Conservation (phyloP, 1,139 yeast genomes). For the Saccharomyces hybrid region DNA sequence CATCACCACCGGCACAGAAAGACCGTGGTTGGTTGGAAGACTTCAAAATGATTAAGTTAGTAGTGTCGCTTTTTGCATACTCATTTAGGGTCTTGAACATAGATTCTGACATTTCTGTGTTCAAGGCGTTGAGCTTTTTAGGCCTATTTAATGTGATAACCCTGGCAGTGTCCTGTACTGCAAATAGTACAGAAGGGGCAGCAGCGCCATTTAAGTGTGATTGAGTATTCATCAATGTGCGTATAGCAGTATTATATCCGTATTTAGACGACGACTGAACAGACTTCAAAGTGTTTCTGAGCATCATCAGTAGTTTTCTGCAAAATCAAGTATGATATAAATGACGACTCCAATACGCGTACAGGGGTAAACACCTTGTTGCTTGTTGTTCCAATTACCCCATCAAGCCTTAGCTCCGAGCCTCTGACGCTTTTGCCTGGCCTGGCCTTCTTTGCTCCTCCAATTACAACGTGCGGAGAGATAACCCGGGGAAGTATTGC, state of each 20-base stretch:
- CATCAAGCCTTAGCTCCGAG: background rate
- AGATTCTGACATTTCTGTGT: slow-evolving; percentile 66
- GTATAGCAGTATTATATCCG: background rate
- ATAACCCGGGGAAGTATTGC: background rate
- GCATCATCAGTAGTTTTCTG: background rate
- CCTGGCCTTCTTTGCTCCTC: background rate
- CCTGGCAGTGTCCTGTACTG: slow-evolving; percentile 47
- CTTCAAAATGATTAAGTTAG: slow-evolving; percentile 60
- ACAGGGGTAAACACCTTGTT: background rate
- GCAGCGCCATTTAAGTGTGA: background rate
- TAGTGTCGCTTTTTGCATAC: slow-evolving; percentile 60
- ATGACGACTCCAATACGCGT: background rate
- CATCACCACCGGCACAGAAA: slow-evolving; percentile 93
- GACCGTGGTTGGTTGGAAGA: slow-evolving; percentile 43
- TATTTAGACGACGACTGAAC: background rate
- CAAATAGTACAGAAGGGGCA: slow-evolving; percentile 14
- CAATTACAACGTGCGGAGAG: background rate
- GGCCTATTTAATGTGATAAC: slow-evolving; percentile 74
- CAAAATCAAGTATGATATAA: background rate
- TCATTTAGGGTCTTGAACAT: slow-evolving; percentile 71
- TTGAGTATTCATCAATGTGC: background rate
- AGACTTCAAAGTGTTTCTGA: background rate
- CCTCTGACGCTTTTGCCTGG: background rate
- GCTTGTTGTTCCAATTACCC: background rate
- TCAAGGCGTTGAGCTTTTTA: slow-evolving; percentile 76